A percentile compares a stretch with the other conserved stretches of the same genome.
These are phyloP conservation scores for Sordaria brevicollis DNA, from an alignment of 495 filamentous ascomycete species.

Conservation along the genomic window DNA sequence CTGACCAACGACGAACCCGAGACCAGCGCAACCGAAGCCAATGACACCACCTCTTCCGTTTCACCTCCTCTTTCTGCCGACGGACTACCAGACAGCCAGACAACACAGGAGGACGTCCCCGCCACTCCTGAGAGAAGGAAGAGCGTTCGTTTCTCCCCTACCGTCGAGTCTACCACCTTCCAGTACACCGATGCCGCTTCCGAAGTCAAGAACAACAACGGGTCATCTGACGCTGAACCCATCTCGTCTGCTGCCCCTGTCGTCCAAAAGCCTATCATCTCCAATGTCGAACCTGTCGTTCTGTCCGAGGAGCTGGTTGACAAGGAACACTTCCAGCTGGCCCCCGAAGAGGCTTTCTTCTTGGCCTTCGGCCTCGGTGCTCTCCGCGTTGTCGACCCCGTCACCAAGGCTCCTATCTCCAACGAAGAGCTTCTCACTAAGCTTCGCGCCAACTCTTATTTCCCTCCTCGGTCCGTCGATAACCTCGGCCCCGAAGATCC, in stretches of 20 bases:
- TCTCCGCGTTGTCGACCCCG: slow-evolving; percentile 53
- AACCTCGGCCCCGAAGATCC: slow-evolving; percentile 55
- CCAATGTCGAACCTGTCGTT: background rate
- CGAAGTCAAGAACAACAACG: background rate
- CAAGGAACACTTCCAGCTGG: slow-evolving; percentile 86
- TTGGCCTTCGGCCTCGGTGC: slow-evolving; percentile 71
- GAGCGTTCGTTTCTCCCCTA: slow-evolving; percentile 54
- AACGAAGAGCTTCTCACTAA: slow-evolving; percentile 48
- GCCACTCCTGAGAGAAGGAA: slow-evolving; percentile 35
- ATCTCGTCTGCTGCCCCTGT: background rate
- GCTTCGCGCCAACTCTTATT: slow-evolving; percentile 58
- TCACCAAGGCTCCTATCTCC: slow-evolving; percentile 36
- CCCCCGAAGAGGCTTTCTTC: slow-evolving; percentile 87
- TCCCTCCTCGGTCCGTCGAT: slow-evolving; percentile 41
- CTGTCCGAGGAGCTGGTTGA: slow-evolving; percentile 41
- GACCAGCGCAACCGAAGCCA: background rate
- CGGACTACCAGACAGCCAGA: background rate
- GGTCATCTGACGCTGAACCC: background rate
- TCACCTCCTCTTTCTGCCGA: background rate
- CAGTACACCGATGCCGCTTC: slow-evolving; percentile 26
- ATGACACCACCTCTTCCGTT: slow-evolving; percentile 1
- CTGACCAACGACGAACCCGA: background rate
- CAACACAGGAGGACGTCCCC: background rate
- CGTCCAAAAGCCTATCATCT: background rate
- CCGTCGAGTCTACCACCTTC: slow-evolving; percentile 47